Base-by-base conservation (phyloP, 2,329 filamentous ascomycete species). In the Rhynchosporium agropyri region DNA sequence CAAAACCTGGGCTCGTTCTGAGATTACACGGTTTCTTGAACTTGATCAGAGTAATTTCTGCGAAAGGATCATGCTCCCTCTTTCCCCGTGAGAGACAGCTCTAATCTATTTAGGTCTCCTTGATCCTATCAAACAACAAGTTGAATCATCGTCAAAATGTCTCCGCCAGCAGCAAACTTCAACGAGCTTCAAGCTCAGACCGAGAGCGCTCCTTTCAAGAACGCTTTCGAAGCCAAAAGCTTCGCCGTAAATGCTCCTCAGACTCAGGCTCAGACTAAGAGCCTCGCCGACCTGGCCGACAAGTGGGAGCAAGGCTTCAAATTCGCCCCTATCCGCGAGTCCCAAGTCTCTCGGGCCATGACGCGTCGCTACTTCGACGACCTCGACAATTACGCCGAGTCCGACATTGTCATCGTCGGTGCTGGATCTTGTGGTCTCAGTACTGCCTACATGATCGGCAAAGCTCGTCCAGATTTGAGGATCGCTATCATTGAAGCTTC, bases 1-100 rank as follows among this genome's bases (percentile, higher is more conserved):
- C 65, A 36, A 36, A 67, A 65, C 64, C 68, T 68, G 68, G 69
- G 71, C 73, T 79, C 77, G 80, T 80, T 83, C 85, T 91, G 89
- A 94, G 90, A 95, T 87, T 87, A 95, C 89, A 95, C 91, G 90
- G 91, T 89, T 82, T 68, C 63, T 82, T 57, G 80, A 92, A 94
- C 90, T 94, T 94, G 91, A 94, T 93, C 90, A 91, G 90, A 91
- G 93, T 94, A 94, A 95, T 95, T 91, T 91, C 90, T 92, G 92
- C 92, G 92, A 92, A 95, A 96, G 92, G 89, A 96, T 95, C 92
- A 96, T 96, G 91, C 91, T 84, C 84, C 80, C 80, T 78, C 79
- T 76, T 72, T 75, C 75, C 71, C 73, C 68, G 70, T 64, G 61
- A 69, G 68, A 67, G 73, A 71, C 69, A 73, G 60, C 68, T 75